phyloP scores from a whole-genome alignment of 2,329 filamentous ascomycete species.

The Arthrobotrys megalospora region DNA sequence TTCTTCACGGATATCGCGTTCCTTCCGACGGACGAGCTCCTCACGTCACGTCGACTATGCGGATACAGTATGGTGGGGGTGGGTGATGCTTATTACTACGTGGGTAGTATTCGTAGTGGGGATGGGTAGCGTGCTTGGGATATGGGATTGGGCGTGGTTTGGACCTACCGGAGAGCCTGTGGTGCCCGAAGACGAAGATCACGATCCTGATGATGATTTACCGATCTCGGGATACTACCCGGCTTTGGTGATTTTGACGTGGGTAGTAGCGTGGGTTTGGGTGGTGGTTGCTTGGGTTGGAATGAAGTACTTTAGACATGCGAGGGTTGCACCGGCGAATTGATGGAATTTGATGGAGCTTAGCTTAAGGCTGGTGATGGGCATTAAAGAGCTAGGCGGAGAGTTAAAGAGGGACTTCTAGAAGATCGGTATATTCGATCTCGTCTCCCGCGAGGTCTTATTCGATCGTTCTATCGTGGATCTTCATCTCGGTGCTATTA shows the following conservation, averaged over 20 bases:
- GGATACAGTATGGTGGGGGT: constrained; percentile 98
- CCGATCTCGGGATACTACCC: constrained; percentile 98
- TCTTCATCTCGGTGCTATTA: constrained; percentile 32
- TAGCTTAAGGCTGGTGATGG: constrained; percentile 23
- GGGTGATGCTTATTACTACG: constrained; percentile 89
- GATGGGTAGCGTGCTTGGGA: constrained; percentile 93
- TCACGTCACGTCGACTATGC: constrained; percentile 57
- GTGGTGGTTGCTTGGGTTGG: constrained; percentile 97
- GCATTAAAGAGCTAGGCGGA: background rate
- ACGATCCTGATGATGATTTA: constrained; percentile 79
- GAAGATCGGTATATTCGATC: constrained; percentile 32
- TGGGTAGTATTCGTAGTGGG: constrained; percentile 97
- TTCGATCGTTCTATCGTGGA: constrained; percentile 34
- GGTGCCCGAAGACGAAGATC: constrained; percentile 33
- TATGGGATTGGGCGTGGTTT: constrained; percentile 99
- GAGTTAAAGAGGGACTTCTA: background rate
- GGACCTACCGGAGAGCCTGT: constrained; percentile 70
- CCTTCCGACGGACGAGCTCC: constrained; percentile 46
- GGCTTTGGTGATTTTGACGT: constrained; percentile 89
- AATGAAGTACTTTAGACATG: constrained; percentile 99
- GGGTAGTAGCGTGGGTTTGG: constrained; percentile 99
- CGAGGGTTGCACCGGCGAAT: constrained; percentile 76
- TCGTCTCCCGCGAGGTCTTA: background rate
- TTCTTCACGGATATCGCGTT: constrained; percentile 36
- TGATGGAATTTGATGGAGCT: background rate